Evolutionary conservation across 2,329 filamentous ascomycete genomes (phyloP).

Genomic region (Scytalidium sp.): DNA sequence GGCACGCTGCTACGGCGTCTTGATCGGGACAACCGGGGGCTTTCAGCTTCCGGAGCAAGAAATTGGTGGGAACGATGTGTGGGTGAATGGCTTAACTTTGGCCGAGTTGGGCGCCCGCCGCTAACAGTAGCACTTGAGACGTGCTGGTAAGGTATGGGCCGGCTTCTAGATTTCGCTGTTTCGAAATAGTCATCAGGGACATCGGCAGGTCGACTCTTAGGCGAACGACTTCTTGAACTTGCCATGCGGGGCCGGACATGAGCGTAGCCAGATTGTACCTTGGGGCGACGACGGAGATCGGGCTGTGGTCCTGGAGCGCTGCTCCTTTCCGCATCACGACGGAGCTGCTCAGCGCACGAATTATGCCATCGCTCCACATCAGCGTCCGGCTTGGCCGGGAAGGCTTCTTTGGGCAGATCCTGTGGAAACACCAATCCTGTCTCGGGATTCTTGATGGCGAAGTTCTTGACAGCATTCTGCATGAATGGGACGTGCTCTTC

Average conservation of each 20-base stretch:
- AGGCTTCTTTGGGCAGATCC: conserved; percentile 57
- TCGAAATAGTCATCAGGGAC: conserved; percentile 14
- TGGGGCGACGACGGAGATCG: conserved; percentile 23
- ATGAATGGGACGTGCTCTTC: conserved; percentile 84
- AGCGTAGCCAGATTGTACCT: conserved; percentile 20
- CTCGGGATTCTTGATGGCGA: conserved; percentile 70
- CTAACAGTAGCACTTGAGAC: conserved; percentile 14
- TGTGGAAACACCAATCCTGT: conserved; percentile 67
- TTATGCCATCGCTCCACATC: conserved; percentile 89
- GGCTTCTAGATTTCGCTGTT: conserved; percentile 6
- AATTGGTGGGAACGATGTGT: conserved; percentile 33
- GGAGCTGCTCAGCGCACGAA: conserved; percentile 67
- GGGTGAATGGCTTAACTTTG: conserved; percentile 25
- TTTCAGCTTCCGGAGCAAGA: conserved; percentile 36
- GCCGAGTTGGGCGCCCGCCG: conserved; percentile 14
- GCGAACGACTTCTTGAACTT: conserved; percentile 3
- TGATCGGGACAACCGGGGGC: conserved; percentile 15
- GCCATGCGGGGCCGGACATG: conserved; percentile 21
- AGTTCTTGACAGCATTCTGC: conserved; percentile 75
- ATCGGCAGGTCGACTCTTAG: not conserved
- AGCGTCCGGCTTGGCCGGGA: conserved; percentile 69
- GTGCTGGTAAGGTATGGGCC: conserved; percentile 18
- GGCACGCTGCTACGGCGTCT: conserved; percentile 22
- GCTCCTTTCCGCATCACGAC: conserved; percentile 35
- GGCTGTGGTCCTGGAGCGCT: conserved; percentile 17